Conservation (phyloP, 1,139 yeast genomes). For the Hemisphaericaspora subhashii region DNA sequence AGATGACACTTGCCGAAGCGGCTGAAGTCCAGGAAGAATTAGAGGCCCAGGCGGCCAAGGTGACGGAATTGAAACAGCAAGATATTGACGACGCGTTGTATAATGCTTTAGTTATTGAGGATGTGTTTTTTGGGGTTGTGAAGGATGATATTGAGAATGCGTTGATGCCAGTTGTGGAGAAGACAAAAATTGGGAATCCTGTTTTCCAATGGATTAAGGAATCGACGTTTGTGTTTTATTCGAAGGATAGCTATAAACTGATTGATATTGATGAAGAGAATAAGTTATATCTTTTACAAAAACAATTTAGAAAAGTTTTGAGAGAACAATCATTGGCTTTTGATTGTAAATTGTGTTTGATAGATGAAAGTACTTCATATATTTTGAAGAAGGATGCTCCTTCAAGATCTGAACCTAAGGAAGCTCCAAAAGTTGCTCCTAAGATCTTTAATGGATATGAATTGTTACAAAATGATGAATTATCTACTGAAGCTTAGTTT, state of each 20-base stretch:
- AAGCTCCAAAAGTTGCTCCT: slow-evolving; percentile 9
- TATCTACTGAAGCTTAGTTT: slow-evolving; percentile 2
- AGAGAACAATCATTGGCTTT: slow-evolving; percentile 47
- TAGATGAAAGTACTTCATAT: slow-evolving; percentile 28
- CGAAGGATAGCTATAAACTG: slow-evolving; percentile 21
- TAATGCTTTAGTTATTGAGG: slow-evolving; percentile 57
- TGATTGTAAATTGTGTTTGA: slow-evolving; percentile 46
- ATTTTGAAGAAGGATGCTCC: slow-evolving; percentile 31
- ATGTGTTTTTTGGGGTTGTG: slow-evolving; percentile 55
- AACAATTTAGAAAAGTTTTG: slow-evolving; percentile 29
- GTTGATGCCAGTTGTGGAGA: slow-evolving; percentile 24
- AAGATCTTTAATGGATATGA: slow-evolving; percentile 18
- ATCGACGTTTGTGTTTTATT: slow-evolving; percentile 45
- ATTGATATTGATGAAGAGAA: slow-evolving; percentile 32
- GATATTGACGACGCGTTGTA: slow-evolving; percentile 26
- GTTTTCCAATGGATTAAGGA: slow-evolving; percentile 41
- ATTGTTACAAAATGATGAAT: slow-evolving; percentile 14
- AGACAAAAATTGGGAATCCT: slow-evolving; percentile 19
- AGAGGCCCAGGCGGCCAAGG: slow-evolving; percentile 25
- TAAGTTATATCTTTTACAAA: slow-evolving; percentile 32
- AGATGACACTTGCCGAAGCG: slow-evolving; percentile 27
- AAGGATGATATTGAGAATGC: slow-evolving; percentile 33
- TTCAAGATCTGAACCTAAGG: slow-evolving; percentile 4
- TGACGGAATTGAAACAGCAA: slow-evolving; percentile 21
- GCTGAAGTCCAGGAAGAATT: slow-evolving; percentile 31